Evolutionary conservation across 768 basidiomycete species (phyloP).

Genomic region (Boletus reticuloceps): DNA sequence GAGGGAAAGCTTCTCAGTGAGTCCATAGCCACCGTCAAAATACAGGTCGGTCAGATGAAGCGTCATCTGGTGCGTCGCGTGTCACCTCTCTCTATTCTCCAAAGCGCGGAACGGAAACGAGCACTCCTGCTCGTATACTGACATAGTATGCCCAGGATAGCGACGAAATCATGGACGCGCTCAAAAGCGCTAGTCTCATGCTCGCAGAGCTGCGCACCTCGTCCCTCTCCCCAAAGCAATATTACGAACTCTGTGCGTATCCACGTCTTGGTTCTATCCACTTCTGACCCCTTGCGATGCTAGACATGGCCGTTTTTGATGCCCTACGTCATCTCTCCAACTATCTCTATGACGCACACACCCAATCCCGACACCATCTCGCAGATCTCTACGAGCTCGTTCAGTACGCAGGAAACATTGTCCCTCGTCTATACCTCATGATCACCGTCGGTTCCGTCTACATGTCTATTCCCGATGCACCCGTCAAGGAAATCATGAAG

Average conservation of each 20-base stretch:
- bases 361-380: constrained; percentile 86
- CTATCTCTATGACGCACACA: constrained; percentile 96
- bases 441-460: constrained; percentile 99
- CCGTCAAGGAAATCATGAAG: constrained; percentile 99
- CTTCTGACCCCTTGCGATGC: background rate
- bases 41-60: constrained; percentile 94
- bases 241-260: constrained; percentile 91
- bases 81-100: background rate
- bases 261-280: background rate
- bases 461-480: constrained; percentile 97
- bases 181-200: constrained; percentile 97
- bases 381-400: constrained; percentile 99
- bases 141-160: constrained; percentile 54
- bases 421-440: constrained; percentile 95
- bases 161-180: constrained; percentile 97
- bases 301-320: constrained; percentile 99
- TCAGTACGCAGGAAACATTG: constrained; percentile 98
- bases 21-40: constrained; percentile 81
- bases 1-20: constrained; percentile 86
- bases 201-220: constrained; percentile 93
- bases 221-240: constrained; percentile 92
- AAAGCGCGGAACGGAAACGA: background rate
- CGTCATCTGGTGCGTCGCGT: constrained; percentile 70
- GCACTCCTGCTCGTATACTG: background rate
- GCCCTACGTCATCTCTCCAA: constrained; percentile 92